Evolutionary conservation across 2,329 filamentous ascomycete species (phyloP), one percentile per base, ranked within the genome.

Genomic region (Tolypocladium tropicale): DNA sequence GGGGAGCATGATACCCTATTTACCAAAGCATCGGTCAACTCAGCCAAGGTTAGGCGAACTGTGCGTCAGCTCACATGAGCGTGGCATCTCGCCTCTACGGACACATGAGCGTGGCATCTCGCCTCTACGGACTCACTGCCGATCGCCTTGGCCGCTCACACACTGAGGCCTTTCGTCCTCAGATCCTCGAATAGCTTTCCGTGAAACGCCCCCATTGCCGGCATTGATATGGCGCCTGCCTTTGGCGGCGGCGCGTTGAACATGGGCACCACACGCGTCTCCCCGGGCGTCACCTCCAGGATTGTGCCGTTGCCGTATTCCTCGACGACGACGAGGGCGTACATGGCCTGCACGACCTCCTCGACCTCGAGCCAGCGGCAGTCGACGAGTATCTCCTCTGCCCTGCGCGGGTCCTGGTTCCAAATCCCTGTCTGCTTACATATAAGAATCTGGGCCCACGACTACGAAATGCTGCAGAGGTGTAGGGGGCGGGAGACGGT

Each of bases 311-410:
- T 55, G 43, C 66, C 64, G 30, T 67, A 58, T 37, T 63, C 61
- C 6, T 64, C 60, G 25, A 63, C 55, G 21, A 62, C 59, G 25
- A 68, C 41, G 53, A 65, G 60, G 37, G 63, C 60, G 55, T 66
- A 61, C 64, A 71, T 72, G 55, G 62, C 67, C 25, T 63, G 61
- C 6, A 64, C 70, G 23, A 68, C 63, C 57, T 69, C 67, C 48
- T 66, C 63, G 23, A 68, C 63, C 23, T 65, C 62, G 30, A 70
- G 61, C 48, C 71, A 64, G 6, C 62, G 60, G n/a, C 63, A 62
- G 28, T 62, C 59, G 16, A 63, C 54, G 14, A 61, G 61, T 4
- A 68, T 57, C 57, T 69, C 62, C 28, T 57, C 52, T 12, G 63
- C 55, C 59, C 68, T 71, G 48, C 61, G 65, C 9, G 66, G 64